Conservation (phyloP, 208 protist species). For the Wallacemonas sp. region DNA sequence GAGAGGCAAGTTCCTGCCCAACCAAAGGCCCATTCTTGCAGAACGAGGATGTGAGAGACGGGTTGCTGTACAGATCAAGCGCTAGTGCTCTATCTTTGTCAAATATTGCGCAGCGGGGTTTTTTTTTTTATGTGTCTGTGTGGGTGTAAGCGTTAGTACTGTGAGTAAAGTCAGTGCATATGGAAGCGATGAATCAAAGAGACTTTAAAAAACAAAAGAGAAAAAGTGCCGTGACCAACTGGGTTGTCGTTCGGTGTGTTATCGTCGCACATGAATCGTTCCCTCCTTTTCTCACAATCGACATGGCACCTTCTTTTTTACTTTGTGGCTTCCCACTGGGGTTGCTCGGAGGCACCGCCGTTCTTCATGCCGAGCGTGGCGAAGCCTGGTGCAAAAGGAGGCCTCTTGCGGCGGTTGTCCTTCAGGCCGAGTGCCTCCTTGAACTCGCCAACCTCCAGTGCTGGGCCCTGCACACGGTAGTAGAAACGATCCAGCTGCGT, state of each 20-base stretch:
- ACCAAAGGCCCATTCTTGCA: no score
- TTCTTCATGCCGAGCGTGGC: constrained; percentile 64
- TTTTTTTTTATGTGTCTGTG: no score
- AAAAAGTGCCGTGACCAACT: not conserved
- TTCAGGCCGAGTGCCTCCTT: constrained; percentile 90
- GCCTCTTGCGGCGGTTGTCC: constrained; percentile 61
- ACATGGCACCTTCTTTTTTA: constrained; percentile 12
- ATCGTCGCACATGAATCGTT: no score
- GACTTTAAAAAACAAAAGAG: not conserved
- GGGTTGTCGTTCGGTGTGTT: not conserved
- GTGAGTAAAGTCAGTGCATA: no score
- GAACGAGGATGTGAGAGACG: no score
- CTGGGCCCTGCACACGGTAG: constrained; percentile 74
- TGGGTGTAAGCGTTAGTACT: no score
- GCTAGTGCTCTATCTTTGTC: no score
- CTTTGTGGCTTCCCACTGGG: constrained; percentile 30
- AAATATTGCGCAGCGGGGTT: no score
- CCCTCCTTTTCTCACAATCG: no score
- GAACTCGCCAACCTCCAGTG: constrained; percentile 81
- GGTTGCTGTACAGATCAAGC: no score
- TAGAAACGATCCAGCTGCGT: constrained; percentile 83
- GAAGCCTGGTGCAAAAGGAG: constrained; percentile 61
- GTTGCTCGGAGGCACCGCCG: constrained; percentile 7
- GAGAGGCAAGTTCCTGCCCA: no score
- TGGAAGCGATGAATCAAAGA: constrained; percentile 1